Evolutionary conservation across 306 rosid genomes (phyloP).

Genomic region (Quercus rubra): DNA sequence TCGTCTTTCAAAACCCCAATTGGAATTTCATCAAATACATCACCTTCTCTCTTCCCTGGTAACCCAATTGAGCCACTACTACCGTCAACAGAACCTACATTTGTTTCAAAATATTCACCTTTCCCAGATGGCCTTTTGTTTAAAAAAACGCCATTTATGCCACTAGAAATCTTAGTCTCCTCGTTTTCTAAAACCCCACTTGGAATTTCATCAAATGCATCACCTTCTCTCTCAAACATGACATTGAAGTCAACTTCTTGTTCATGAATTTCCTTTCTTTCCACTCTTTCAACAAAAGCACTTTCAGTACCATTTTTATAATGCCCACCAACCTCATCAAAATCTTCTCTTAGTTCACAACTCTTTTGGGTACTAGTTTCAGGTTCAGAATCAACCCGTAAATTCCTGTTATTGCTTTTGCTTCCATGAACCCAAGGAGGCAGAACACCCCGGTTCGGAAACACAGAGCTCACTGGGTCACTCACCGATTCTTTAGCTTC

Average conservation of each 20-base stretch:
- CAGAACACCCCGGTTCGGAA: constrained; percentile 27
- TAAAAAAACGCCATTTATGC: constrained; percentile 2
- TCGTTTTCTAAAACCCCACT: constrained; percentile 6
- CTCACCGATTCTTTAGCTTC: constrained; percentile 21
- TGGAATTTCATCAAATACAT: constrained; percentile 14
- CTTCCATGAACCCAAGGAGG: constrained; percentile 73
- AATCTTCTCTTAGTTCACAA: neutral
- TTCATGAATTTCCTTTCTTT: neutral
- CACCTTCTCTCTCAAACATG: constrained; percentile 1
- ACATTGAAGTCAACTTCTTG: neutral
- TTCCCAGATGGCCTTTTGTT: constrained; percentile 2
- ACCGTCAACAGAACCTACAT: constrained; percentile 1
- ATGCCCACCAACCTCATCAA: constrained; percentile 4
- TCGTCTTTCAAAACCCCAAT: constrained; percentile 4
- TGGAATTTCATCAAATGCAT: constrained; percentile 14
- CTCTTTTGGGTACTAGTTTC: neutral
- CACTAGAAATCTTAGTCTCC: constrained; percentile 11
- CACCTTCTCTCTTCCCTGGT: constrained; percentile 23
- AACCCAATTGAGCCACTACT: constrained; percentile 13
- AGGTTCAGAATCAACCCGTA: constrained; percentile 22
- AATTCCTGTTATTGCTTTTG: constrained; percentile 21
- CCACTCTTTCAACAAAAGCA: constrained; percentile 14
- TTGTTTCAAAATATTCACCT: neutral
- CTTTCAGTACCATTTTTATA: neutral
- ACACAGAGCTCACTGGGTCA: constrained; percentile 28